phyloP scores from a whole-genome alignment of 192 early-diverging fungal genomes.

The Coemansia sp. region DNA sequence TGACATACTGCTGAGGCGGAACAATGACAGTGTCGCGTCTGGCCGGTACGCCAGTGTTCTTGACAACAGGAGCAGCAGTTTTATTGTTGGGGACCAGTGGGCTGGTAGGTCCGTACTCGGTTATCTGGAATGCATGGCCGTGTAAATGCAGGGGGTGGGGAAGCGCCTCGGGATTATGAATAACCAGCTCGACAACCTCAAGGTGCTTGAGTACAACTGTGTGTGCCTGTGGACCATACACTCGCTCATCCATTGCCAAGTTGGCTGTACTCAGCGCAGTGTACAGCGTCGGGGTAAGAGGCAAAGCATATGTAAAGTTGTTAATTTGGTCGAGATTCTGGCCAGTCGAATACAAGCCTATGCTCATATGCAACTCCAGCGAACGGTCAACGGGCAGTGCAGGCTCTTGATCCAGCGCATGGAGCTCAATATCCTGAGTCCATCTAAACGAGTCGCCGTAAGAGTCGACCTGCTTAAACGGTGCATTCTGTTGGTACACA shows the following conservation, averaged over 20 bases:
- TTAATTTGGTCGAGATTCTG: slow-evolving; percentile 71
- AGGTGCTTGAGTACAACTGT: slow-evolving; percentile 60
- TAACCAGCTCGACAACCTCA: slow-evolving; percentile 62
- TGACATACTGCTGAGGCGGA: slow-evolving; percentile 54
- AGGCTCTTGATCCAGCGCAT: slow-evolving; percentile 49
- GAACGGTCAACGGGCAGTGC: slow-evolving; percentile 49
- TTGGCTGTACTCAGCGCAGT: slow-evolving; percentile 61
- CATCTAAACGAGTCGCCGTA: not conserved
- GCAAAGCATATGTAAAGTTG: slow-evolving; percentile 60
- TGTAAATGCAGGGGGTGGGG: slow-evolving; percentile 77
- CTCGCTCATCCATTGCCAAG: slow-evolving; percentile 44
- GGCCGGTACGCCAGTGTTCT: slow-evolving; percentile 10
- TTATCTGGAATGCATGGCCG: slow-evolving; percentile 78
- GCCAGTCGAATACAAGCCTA: slow-evolving; percentile 59
- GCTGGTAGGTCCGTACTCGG: slow-evolving; percentile 50
- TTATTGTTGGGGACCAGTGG: slow-evolving; percentile 19
- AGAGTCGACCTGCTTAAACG: slow-evolving; percentile 23
- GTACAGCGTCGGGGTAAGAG: slow-evolving; percentile 62
- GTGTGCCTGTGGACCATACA: slow-evolving; percentile 64
- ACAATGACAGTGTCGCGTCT: slow-evolving; percentile 65
- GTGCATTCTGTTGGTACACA: slow-evolving; percentile 58
- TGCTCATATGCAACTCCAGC: slow-evolving; percentile 50
- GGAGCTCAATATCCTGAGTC: slow-evolving; percentile 48
- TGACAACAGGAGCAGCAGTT: slow-evolving; percentile 15
- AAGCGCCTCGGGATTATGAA: slow-evolving; percentile 66